These are phyloP conservation scores for Vitis amurensis DNA, from an alignment of 164 flowering plant species.

Conservation along the genomic window DNA sequence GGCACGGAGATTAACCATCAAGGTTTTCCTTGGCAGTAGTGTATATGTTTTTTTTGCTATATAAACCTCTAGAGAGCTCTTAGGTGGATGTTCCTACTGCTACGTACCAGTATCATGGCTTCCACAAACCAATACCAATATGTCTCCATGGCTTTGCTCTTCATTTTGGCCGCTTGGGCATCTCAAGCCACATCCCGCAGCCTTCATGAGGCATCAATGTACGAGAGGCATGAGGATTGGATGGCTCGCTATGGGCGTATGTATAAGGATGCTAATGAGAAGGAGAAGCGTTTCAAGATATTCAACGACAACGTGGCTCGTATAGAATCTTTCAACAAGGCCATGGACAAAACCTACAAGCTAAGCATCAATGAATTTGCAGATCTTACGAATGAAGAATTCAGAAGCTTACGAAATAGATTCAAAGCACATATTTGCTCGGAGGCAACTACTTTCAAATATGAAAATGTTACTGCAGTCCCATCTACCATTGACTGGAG, in stretches of 20 bases:
- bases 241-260: constrained; percentile 11
- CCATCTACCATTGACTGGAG: not conserved
- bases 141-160: constrained; percentile 2
- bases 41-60: not conserved
- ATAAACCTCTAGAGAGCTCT: not conserved
- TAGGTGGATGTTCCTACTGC: not conserved
- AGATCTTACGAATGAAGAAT: constrained; percentile 20
- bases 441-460: too few relatives aligned
- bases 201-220: constrained; percentile 1
- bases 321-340: constrained; percentile 7
- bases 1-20: too few relatives aligned
- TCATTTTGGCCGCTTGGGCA: constrained; percentile 8
- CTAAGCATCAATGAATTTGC: constrained; percentile 13
- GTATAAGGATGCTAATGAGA: constrained; percentile 12
- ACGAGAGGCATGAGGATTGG: constrained; percentile 15
- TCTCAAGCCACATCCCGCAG: constrained; percentile 3
- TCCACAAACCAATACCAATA: constrained; percentile 4
- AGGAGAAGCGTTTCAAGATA: constrained; percentile 9
- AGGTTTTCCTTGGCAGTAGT: too few relatives aligned
- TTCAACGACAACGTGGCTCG: not conserved
- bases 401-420: constrained; percentile 10
- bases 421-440: constrained; percentile 11
- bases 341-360: constrained; percentile 10
- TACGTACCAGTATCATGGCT: too few relatives aligned
- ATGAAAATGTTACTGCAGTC: not conserved